Evolutionary conservation across 768 basidiomycete genomes (phyloP).

Genomic region (Hygrocybe coccinea): DNA sequence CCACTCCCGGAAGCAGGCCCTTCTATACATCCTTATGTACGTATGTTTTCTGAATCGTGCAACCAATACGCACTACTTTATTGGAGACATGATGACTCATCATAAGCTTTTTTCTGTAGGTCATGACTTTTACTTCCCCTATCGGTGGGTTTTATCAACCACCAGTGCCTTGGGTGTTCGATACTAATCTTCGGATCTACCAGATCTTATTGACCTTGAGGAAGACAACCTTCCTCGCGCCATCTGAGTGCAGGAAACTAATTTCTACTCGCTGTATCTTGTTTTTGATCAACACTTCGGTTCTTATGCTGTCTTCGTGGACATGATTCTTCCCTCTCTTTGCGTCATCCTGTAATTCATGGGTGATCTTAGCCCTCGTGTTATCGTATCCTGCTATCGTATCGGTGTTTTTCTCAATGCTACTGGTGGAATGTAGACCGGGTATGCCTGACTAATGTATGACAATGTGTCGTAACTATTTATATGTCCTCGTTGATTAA

Average conservation of each 20-base stretch:
- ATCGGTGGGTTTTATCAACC: slow-evolving; percentile 33
- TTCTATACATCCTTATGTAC: slow-evolving; percentile 41
- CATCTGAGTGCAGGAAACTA: not conserved
- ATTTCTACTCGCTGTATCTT: not conserved
- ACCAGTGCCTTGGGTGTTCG: not conserved
- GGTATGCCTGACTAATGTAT: too few relatives aligned
- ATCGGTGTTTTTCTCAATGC: too few relatives aligned
- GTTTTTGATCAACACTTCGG: not conserved
- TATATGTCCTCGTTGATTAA: too few relatives aligned
- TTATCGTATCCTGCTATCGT: too few relatives aligned
- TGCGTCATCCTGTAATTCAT: too few relatives aligned
- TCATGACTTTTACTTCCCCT: slow-evolving; percentile 42
- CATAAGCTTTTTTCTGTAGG: slow-evolving; percentile 22
- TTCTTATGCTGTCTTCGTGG: too few relatives aligned
- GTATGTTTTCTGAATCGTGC: slow-evolving; percentile 5
- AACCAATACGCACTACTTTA: too few relatives aligned
- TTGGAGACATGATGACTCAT: not conserved
- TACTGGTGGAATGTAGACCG: too few relatives aligned
- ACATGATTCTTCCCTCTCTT: too few relatives aligned
- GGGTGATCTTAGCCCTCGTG: too few relatives aligned
- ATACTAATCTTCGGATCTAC: not conserved
- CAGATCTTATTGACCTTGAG: not conserved
- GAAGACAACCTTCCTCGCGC: not conserved
- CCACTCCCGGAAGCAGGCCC: not conserved
- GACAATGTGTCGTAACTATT: too few relatives aligned